Base-by-base conservation (phyloP, 169 alveolate species). In the Eimeria falciformis region DNA sequence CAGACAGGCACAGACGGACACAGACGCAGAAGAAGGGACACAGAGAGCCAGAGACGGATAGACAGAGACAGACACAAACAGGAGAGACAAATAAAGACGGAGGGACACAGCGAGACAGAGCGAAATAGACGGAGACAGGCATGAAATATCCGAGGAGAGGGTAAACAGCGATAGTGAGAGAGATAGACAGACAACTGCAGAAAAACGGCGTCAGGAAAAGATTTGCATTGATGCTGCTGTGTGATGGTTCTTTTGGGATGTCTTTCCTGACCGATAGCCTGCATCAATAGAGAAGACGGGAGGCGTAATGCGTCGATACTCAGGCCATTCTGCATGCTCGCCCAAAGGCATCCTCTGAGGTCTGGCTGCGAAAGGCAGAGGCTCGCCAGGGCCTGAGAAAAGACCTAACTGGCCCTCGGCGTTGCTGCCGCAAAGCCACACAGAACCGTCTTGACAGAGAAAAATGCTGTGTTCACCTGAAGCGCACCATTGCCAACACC, bases 371-470 rank as follows among this genome's bases (percentile, higher is more conserved):
- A 62, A 62, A 62, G n/a, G 73, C 6, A 62, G 73, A 12, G 73
- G 73, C 73, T 62, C 37, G 12, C n/a, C 37, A 0, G 29, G 73
- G 11, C 37, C n/a, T 62, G n/a, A 18, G 7, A 62, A 62, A 29
- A 78, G 71, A 6, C 88, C 71, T 5, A 78, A 71, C 71, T 78
- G 88, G 17, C 71, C 88, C 27, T 78, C 73, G 9, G n/a, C n/a
- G 50, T 78, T 78, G 88, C 88, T 78, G 53, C 88, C 88, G 27
- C 88, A 78, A 29, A 78, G 71, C 88, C 88, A 78, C 33, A 78
- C 14, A 5, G 88, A 78, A 40, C 88, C 88, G 12, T 53, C 88
- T 27, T 50, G 73, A 45, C 88, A 78, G 29, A 78, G 71, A 29
- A 78, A 53, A 23, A 50, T 78, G 88, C 88, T 78, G 50, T 78